A percentile compares a stretch with the other conserved stretches of the same genome.
These are phyloP conservation scores for Suhomyces sp. DNA, from an alignment of 805 yeast species.

Conservation along the genomic window DNA sequence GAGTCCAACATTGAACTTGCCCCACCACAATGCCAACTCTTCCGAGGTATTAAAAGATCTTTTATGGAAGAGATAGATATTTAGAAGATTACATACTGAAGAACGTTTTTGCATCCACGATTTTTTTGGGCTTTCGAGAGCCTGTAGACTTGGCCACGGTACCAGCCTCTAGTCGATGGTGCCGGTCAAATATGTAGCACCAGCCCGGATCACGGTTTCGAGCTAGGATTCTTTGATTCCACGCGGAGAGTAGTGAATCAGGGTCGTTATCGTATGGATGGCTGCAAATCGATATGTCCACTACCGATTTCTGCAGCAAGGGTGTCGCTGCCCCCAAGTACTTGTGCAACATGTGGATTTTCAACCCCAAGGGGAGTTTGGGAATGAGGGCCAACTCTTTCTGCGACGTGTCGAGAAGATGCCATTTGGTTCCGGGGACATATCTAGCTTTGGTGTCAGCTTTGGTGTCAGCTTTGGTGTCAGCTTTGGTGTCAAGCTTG, in stretches of 20 bases:
- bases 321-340: neutral
- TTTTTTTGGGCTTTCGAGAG: neutral
- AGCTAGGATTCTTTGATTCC: slow-evolving; percentile 1
- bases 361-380: slow-evolving; percentile 10
- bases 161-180: neutral
- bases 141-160: neutral
- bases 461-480: neutral
- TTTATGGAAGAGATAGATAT: slow-evolving; percentile 5
- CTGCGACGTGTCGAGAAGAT: slow-evolving; percentile 3
- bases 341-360: slow-evolving; percentile 8
- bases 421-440: slow-evolving; percentile 11
- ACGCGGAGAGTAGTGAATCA: neutral
- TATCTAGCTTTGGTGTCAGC: neutral
- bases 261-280: neutral
- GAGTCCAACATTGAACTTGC: neutral
- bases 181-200: neutral
- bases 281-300: neutral
- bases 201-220: neutral
- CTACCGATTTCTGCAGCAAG: neutral
- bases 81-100: slow-evolving; percentile 12
- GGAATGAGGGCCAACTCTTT: slow-evolving; percentile 2
- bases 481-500: neutral
- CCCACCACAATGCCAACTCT: slow-evolving; percentile 1
- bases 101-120: slow-evolving; percentile 15
- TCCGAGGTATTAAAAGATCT: slow-evolving; percentile 8